A percentile compares a stretch with the other conserved stretches of the same genome.
phyloP scores from a whole-genome alignment of 371 early-diverging fungal genomes.

The Fennellomyces sp. region DNA sequence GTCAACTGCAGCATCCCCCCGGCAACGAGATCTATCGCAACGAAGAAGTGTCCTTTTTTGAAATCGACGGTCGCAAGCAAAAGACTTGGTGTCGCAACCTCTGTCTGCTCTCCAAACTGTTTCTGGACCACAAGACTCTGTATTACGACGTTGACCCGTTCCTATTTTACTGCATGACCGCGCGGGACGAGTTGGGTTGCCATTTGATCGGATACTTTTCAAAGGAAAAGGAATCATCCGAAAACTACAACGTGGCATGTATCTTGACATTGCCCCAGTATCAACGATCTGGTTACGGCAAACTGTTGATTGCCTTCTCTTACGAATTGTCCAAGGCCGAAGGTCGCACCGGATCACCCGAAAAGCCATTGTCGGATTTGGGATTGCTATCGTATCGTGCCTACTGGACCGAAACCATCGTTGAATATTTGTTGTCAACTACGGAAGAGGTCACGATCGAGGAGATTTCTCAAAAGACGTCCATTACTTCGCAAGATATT shows the following conservation, averaged over 20 bases:
- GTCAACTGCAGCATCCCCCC: constrained; percentile 90
- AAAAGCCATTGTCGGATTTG: constrained; percentile 99
- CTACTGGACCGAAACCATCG: constrained; percentile 94
- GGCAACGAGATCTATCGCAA: constrained; percentile 98
- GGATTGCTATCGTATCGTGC: constrained; percentile 96
- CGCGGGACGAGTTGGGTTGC: constrained; percentile 75
- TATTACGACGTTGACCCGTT: constrained; percentile 99
- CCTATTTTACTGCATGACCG: constrained; percentile 94
- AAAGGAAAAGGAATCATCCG: constrained; percentile 97
- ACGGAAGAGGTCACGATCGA: constrained; percentile 71
- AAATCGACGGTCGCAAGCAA: constrained; percentile 92
- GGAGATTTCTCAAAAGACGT: constrained; percentile 82
- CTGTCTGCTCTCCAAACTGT: constrained; percentile 95
- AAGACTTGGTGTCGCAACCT: constrained; percentile 96
- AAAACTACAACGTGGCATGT: constrained; percentile 99
- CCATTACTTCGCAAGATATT: constrained; percentile 94
- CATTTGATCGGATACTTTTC: constrained; percentile 99
- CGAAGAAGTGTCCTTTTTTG: constrained; percentile 79
- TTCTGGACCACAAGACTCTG: constrained; percentile 98
- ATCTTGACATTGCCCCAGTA: constrained; percentile 99
- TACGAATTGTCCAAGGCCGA: constrained; percentile 98
- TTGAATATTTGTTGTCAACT: constrained; percentile 56
- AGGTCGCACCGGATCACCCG: constrained; percentile 95
- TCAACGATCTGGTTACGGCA: constrained; percentile 98
- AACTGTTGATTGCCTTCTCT: constrained; percentile 95